Evolutionary conservation across 1,139 yeast species (phyloP).

Genomic region (Hyphopichia fennica): DNA sequence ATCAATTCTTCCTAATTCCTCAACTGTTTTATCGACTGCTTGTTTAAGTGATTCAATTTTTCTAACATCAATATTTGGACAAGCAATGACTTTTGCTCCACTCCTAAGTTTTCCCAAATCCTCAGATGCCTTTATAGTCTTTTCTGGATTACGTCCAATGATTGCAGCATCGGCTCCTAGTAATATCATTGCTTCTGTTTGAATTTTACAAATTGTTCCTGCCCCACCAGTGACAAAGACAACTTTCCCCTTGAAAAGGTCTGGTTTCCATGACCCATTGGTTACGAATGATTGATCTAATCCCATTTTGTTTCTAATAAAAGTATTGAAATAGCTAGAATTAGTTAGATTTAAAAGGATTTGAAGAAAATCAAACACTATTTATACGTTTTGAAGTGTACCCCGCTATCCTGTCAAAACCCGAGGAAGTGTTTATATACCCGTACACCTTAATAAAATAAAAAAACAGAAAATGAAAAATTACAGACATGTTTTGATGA

Average conservation of each 20-base stretch:
- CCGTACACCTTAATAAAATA: too few species aligned
- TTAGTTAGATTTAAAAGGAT: too few species aligned
- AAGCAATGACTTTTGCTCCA: conserved; percentile 65
- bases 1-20: conserved; percentile 71
- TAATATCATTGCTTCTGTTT: conserved; percentile 75
- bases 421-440: too few species aligned
- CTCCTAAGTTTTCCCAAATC: conserved; percentile 58
- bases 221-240: conserved; percentile 95
- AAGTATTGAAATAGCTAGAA: not conserved
- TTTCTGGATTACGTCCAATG: conserved; percentile 69
- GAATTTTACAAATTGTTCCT: conserved; percentile 87
- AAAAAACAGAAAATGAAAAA: too few species aligned
- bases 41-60: conserved; percentile 52
- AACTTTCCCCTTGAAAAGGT: conserved; percentile 76
- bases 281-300: conserved; percentile 27
- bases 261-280: conserved; percentile 47
- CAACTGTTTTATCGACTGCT: conserved; percentile 68
- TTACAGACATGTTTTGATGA: too few species aligned
- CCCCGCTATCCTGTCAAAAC: too few species aligned
- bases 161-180: conserved; percentile 88
- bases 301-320: conserved; percentile 5
- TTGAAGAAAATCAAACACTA: too few species aligned
- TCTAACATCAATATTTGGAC: conserved; percentile 77
- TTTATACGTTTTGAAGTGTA: too few species aligned
- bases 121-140: conserved; percentile 65